Base-by-base conservation (phyloP, 208 protist species). In the Crithidia sp. region DNA sequence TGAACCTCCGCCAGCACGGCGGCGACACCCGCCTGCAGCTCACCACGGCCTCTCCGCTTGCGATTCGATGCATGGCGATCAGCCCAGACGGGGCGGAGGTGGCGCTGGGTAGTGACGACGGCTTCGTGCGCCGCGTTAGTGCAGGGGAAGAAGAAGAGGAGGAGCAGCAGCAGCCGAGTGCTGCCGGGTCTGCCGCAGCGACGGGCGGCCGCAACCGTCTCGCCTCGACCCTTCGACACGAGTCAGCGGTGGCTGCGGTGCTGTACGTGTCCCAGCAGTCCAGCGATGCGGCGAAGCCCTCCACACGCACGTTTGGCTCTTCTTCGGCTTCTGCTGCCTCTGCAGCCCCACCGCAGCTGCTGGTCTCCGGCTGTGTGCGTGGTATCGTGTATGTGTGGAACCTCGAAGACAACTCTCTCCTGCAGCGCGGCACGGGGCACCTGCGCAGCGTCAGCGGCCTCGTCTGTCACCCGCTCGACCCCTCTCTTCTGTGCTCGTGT, bases 281-380 rank as follows among this genome's bases (percentile, higher is more conserved):
- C 7, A 53, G 41, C 53, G 54, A 40, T 12, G 52, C 45, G 45
- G 28, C 28, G 28, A 28, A 49, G 45, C 9, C 53, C 12, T 16
- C 10, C 41, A 49, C 37, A 2, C 44, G n/a, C 52, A 14, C 5
- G 36, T 56, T 67, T 17, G 62, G 62, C 36, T n/a, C 12, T 7
- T 49, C 12, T 37, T 36, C 39, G 4, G n/a, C 12, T 5, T 41
- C 55, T 6, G 36, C 53, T 5, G 49, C 65, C 19, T 40, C 59
- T 37, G 44, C 28, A 2, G 19, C 47, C 5, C 49, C 53, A 7
- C 50, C 67, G 39, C 54, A 66, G 37, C 55, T 89, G 64, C 76
- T 98, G 10, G 89, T 97, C 9, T 93, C 95, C 13, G 98, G 95
- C 17, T 94, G 94, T 49, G 92, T 92, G 50, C 86, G 95, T 45